phyloP scores from a whole-genome alignment of 1,284 basidiomycete species.

The Polyporus tsugae region DNA sequence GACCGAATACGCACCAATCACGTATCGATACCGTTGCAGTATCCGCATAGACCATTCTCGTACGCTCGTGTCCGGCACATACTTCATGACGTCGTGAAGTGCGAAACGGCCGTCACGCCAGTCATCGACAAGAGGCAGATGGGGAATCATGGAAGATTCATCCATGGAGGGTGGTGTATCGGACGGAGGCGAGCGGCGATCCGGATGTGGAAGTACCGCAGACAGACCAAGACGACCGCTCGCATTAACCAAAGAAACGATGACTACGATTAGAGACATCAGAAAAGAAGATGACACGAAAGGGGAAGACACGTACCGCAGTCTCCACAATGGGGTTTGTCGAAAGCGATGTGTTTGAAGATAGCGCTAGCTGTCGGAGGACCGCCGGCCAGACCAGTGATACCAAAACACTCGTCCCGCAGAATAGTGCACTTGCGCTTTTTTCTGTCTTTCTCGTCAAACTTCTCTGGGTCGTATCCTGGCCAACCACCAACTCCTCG shows the following conservation, averaged over 20 bases:
- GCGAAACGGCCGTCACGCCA: slow-evolving; percentile 51
- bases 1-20: slow-evolving; percentile 39
- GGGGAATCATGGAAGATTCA: slow-evolving; percentile 39
- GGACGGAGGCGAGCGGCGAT: slow-evolving; percentile 28
- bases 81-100: slow-evolving; percentile 46
- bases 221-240: slow-evolving; percentile 54
- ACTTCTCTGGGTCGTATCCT: slow-evolving; percentile 16
- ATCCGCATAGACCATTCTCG: slow-evolving; percentile 50
- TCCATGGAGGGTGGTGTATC: slow-evolving; percentile 21
- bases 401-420: slow-evolving; percentile 36
- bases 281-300: neutral
- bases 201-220: slow-evolving; percentile 51
- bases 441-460: neutral
- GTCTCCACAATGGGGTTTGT: slow-evolving; percentile 54
- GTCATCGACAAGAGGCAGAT: slow-evolving; percentile 50
- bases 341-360: slow-evolving; percentile 57
- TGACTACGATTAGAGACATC: slow-evolving; percentile 41
- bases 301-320: slow-evolving; percentile 48
- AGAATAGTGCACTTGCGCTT: slow-evolving; percentile 33
- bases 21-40: slow-evolving; percentile 53
- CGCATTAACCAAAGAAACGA: slow-evolving; percentile 52
- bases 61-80: slow-evolving; percentile 44
- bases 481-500: slow-evolving; percentile 30
- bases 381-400: slow-evolving; percentile 17
- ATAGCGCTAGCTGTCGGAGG: slow-evolving; percentile 40